Conservation (phyloP, 2,329 filamentous ascomycete genomes). For the Microsporum audouinii region DNA sequence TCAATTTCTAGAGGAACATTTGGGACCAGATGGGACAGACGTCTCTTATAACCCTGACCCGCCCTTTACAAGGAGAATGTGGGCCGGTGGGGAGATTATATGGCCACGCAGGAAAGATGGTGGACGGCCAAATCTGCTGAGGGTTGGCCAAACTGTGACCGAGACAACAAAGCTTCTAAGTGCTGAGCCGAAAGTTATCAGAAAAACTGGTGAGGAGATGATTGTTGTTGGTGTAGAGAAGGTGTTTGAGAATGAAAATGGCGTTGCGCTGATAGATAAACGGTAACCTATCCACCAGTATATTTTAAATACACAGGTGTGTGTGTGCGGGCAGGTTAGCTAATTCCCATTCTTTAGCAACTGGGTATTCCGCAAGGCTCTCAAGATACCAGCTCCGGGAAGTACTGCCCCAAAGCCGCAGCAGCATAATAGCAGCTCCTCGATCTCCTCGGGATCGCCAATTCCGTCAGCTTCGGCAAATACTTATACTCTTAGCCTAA, state of each 20-base stretch:
- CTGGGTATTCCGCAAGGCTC: constrained; percentile 36
- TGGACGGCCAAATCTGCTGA: constrained; percentile 32
- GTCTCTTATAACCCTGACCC: constrained; percentile 46
- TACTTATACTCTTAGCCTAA: constrained; percentile 24
- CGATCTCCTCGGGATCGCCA: constrained; percentile 9
- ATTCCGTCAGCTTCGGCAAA: constrained; percentile 15
- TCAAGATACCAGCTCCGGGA: constrained; percentile 18
- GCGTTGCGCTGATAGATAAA: constrained; percentile 44
- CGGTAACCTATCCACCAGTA: constrained; percentile 28
- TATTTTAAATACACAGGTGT: neutral
- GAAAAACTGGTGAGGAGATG: constrained; percentile 48
- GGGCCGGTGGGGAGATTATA: constrained; percentile 51
- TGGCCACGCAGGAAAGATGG: constrained; percentile 34
- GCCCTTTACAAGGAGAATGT: constrained; percentile 55
- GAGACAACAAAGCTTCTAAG: constrained; percentile 47
- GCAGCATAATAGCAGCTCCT: constrained; percentile 5
- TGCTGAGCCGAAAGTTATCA: constrained; percentile 45
- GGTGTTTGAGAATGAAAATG: constrained; percentile 42
- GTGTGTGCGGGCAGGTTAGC: neutral
- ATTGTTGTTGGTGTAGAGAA: constrained; percentile 55
- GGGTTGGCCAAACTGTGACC: constrained; percentile 44
- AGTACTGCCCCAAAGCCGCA: constrained; percentile 3
- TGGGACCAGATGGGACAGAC: constrained; percentile 52
- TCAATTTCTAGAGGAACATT: constrained; percentile 40
- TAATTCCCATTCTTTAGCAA: constrained; percentile 21